A percentile compares a stretch with the other conserved stretches of the same genome.
phyloP scores from a whole-genome alignment of 2,329 filamentous ascomycete species.

The Sporothrix protearum region DNA sequence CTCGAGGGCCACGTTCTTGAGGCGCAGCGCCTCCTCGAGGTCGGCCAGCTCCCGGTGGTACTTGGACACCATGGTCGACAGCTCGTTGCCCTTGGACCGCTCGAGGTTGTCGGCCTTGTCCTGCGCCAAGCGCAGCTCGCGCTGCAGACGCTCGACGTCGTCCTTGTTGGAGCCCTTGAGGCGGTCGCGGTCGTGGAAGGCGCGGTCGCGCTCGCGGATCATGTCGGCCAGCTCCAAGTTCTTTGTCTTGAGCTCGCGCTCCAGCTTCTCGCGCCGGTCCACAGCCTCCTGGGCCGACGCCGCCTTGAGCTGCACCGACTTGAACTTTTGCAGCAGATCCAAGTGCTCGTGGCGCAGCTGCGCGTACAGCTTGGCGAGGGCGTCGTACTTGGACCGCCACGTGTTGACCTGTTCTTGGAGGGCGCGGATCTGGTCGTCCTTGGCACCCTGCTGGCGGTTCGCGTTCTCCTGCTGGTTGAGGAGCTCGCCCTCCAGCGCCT shows the following conservation, averaged over 20 bases:
- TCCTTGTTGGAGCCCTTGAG: slow-evolving; percentile 83
- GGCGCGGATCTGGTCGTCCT: slow-evolving; percentile 89
- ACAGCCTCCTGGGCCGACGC: slow-evolving; percentile 96
- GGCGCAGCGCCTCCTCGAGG: slow-evolving; percentile 84
- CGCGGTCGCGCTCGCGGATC: slow-evolving; percentile 94
- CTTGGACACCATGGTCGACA: slow-evolving; percentile 89
- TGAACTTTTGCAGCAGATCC: slow-evolving; percentile 92
- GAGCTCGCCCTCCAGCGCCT: slow-evolving; percentile 85
- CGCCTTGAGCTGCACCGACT: slow-evolving; percentile 91
- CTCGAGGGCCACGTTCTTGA: slow-evolving; percentile 82
- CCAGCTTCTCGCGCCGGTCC: slow-evolving; percentile 87
- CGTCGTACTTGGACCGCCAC: slow-evolving; percentile 96
- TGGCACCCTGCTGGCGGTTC: slow-evolving; percentile 79
- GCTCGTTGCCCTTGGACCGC: slow-evolving; percentile 87
- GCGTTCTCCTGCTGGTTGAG: slow-evolving; percentile 76
- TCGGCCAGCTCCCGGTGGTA: slow-evolving; percentile 98
- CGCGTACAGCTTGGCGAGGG: slow-evolving; percentile 92
- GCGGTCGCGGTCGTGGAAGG: slow-evolving; percentile 88
- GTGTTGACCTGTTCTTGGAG: slow-evolving; percentile 97
- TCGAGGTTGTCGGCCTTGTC: slow-evolving; percentile 91
- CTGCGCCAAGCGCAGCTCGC: slow-evolving; percentile 85
- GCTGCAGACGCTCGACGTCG: slow-evolving; percentile 89
- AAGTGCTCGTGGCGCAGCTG: slow-evolving; percentile 93
- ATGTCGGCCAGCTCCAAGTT: slow-evolving; percentile 98
- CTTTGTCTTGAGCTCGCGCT: slow-evolving; percentile 98